Base-by-base conservation (phyloP, 2,329 filamentous ascomycete genomes). In the Colletotrichum agaves region DNA sequence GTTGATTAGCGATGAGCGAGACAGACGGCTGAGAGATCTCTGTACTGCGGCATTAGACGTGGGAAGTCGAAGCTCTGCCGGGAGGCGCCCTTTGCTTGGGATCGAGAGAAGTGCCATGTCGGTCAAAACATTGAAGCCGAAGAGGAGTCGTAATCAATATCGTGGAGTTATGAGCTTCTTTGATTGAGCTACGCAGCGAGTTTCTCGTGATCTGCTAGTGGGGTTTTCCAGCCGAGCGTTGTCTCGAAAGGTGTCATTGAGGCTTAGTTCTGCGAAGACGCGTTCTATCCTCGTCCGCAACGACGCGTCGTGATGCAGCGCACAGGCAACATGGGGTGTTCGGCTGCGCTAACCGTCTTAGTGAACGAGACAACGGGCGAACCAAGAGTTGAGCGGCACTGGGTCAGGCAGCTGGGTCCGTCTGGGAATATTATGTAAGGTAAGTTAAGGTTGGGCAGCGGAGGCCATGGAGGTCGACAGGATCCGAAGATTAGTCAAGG, bases 51-150 rank as follows among this genome's bases (percentile, higher is more conserved):
- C 82, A 74, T 90, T 91, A 66, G 86, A 82, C 8, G 91, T 83
- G 64, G 89, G 86, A 74, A 95, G 85, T 72, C 89, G 89, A 71
- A 93, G 84, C 31, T 87, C 85, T 57, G 92, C 90, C n/a, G 90
- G 86, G 56, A 96, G 86, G 71, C 90, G 89, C 63, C 89, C 88
- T 58, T 88, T 89, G 52, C 91, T 92, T 17, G 93, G 92, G 41
- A 93, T 83, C 62, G 90, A 90, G 67, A 91, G 80, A 59, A 82
- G 84, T 58, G 85, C 79, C 85, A 88, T 87, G 69, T 46, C 52
- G 21, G 49, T 67, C 49, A 62, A 44, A 52, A 37, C 41, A 65
- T 43, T 15, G 33, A 6, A 6, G 37, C 19, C 19, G 23, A 41
- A 37, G 35, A 6, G 12, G 17, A 52, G 13, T 15, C 35, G 35